Evolutionary conservation across 495 filamentous ascomycete genomes (phyloP).

Genomic region (Glarea lozoyensis): DNA sequence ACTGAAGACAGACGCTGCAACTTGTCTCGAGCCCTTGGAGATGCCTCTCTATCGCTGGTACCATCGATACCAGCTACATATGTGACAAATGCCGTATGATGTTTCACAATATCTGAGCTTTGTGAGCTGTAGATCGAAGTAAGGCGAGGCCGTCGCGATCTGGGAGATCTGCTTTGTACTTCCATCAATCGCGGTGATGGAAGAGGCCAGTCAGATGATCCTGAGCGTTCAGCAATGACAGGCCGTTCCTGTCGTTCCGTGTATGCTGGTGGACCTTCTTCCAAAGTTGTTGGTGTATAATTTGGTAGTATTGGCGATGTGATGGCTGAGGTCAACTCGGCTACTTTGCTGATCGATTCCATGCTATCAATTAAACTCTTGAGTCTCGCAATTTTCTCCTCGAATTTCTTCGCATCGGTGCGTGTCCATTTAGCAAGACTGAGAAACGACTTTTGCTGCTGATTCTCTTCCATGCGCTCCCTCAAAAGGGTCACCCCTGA

Average conservation of each 20-base stretch:
- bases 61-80: constrained; percentile 66
- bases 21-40: constrained; percentile 85
- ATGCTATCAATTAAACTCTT: constrained; percentile 20
- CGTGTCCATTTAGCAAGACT: constrained; percentile 18
- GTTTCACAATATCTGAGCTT: constrained; percentile 32
- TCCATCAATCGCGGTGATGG: not conserved
- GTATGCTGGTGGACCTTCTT: not conserved
- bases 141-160: not conserved
- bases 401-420: constrained; percentile 15
- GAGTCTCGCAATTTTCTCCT: constrained; percentile 14
- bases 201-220: constrained; percentile 9
- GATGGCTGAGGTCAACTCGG: constrained; percentile 1
- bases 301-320: not conserved
- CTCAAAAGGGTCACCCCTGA: constrained; percentile 1
- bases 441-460: constrained; percentile 17
- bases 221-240: not conserved
- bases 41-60: constrained; percentile 55
- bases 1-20: constrained; percentile 69
- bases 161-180: not conserved
- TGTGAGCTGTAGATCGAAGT: not conserved
- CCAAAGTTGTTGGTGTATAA: not conserved
- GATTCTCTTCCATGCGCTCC: constrained; percentile 11
- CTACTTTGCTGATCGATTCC: constrained; percentile 15
- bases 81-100: constrained; percentile 66
- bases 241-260: too few relatives aligned